phyloP scores from a whole-genome alignment of 306 rosid genomes.

The Sindora glabra region DNA sequence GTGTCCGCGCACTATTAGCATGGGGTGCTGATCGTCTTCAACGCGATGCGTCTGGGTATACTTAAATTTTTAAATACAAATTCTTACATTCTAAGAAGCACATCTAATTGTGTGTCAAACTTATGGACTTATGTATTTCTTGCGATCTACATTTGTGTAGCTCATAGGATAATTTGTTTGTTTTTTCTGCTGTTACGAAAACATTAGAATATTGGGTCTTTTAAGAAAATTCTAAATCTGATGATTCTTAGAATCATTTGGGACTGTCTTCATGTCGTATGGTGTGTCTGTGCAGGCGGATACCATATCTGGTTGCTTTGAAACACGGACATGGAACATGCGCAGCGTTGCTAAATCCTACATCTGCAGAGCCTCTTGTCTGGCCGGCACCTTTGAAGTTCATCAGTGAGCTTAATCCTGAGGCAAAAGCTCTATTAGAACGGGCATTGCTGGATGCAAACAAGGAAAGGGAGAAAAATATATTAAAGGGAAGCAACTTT shows the following conservation, averaged over 20 bases:
- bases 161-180: neutral
- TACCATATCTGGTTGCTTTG: conserved; percentile 77
- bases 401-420: conserved; percentile 78
- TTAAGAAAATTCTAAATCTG: neutral
- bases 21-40: conserved; percentile 99
- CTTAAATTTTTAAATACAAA: neutral
- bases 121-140: neutral
- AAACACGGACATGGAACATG: conserved; percentile 66
- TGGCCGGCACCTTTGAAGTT: conserved; percentile 98
- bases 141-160: neutral
- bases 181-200: neutral
- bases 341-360: conserved; percentile 86
- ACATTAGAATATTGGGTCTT: neutral
- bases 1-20: conserved; percentile 75
- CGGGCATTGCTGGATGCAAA: conserved; percentile 82
- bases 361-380: conserved; percentile 91
- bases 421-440: conserved; percentile 75
- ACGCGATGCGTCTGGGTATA: conserved; percentile 88
- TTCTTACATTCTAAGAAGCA: neutral
- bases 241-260: neutral
- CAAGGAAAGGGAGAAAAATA: conserved; percentile 76
- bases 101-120: neutral
- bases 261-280: neutral
- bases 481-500: conserved; percentile 57
- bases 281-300: conserved; percentile 54